A percentile compares a stretch with the other conserved stretches of the same genome.
phyloP scores from a whole-genome alignment of 1,139 yeast genomes.

The Nakaseomyces kungkrabaensis region DNA sequence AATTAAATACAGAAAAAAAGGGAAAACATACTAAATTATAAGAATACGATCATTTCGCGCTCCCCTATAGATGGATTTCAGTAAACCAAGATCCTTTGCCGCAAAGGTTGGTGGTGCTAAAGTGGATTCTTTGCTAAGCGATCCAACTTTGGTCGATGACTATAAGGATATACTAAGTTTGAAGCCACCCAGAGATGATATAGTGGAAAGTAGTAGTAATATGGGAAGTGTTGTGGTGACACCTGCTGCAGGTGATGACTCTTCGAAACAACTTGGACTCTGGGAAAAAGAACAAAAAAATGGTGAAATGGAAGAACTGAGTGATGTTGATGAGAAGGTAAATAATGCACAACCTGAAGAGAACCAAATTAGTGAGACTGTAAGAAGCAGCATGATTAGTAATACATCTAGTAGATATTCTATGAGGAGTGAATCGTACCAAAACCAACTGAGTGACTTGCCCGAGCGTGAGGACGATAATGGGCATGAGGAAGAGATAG shows the following conservation, averaged over 20 bases:
- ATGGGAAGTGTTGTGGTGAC: conserved; percentile 27
- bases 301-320: neutral
- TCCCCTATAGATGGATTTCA: neutral
- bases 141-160: conserved; percentile 27
- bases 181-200: conserved; percentile 8
- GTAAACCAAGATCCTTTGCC: conserved; percentile 2
- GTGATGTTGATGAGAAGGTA: neutral
- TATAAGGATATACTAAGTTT: conserved; percentile 20
- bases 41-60: no score
- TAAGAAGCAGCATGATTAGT: conserved; percentile 4
- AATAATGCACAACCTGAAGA: neutral
- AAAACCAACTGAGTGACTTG: neutral
- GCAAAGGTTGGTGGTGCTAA: neutral
- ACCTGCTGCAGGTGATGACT: conserved; percentile 4
- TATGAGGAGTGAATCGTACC: neutral
- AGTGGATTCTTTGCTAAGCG: conserved; percentile 15
- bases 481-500: conserved; percentile 1
- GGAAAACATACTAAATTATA: no score
- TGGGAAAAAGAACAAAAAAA: neutral
- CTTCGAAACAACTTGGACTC: neutral
- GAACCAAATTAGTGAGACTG: neutral
- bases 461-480: neutral
- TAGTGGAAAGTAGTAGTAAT: conserved; percentile 13
- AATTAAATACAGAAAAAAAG: no score
- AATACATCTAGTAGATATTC: conserved; percentile 5